Percentiles rank a stretch among this genome's conserved stretches.
These are phyloP conservation scores for Turritis glabra DNA, from an alignment of 345 rosid genomes.

Conservation along the genomic window DNA sequence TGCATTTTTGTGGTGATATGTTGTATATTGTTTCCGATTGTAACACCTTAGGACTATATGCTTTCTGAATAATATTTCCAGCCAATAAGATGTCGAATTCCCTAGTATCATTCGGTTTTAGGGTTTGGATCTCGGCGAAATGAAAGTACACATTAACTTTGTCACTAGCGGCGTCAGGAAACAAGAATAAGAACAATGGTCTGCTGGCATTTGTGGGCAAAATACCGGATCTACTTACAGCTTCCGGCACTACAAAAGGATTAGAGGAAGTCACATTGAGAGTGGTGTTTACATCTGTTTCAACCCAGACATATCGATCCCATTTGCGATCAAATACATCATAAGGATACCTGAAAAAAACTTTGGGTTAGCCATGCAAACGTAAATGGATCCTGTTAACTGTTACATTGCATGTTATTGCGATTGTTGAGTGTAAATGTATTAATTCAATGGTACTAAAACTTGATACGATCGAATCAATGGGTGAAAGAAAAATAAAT, in stretches of 20 bases:
- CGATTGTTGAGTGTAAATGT: no score
- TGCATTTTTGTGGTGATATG: constrained; percentile 7
- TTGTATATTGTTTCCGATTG: not conserved
- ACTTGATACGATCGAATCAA: no score
- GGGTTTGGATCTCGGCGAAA: constrained; percentile 14
- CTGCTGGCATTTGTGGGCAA: not conserved
- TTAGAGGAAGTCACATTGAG: not conserved
- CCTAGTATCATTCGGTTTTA: not conserved
- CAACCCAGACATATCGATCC: not conserved
- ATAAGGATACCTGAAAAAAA: not conserved
- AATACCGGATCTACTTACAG: constrained; percentile 11
- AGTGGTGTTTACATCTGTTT: not conserved
- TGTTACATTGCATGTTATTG: not conserved
- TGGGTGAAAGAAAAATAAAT: no score
- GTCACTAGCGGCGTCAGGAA: not conserved
- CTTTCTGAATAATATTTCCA: not conserved
- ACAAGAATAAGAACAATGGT: not conserved
- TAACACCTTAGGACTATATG: constrained; percentile 18
- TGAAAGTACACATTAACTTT: not conserved
- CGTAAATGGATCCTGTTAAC: not conserved
- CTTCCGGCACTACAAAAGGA: constrained; percentile 25
- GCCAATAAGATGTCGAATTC: constrained; percentile 7
- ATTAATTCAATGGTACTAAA: no score
- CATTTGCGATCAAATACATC: constrained; percentile 24
- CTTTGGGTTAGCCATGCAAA: not conserved